Evolutionary conservation across 2,329 filamentous ascomycete species (phyloP), one percentile per base, ranked within the genome.

Genomic region (Exophiala oligosperma): DNA sequence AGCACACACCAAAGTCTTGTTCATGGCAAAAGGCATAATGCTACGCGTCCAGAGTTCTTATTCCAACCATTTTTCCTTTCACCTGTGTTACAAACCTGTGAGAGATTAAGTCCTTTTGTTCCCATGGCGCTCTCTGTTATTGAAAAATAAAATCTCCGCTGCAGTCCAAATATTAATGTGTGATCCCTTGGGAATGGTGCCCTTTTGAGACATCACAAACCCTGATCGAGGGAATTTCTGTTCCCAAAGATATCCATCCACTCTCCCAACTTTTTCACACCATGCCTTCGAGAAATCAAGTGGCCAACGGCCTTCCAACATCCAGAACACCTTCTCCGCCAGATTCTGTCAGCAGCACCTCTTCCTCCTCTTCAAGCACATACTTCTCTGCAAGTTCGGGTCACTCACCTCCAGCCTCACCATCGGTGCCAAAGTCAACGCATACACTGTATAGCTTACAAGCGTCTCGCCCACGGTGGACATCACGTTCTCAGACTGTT

Each of bases 331-430:
- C 57, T 2, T 60, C 61, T 44, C 57, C 61, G 14, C 17, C 54
- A 37, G 57, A 57, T 11, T 63, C 61, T 14, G 32, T 50, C 21
- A 23, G 47, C 12, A 59, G 55, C 51, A 52, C 50, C 6, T 54
- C 54, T 26, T 63, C 50, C 6, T 54, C 54, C 23, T 63, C 61
- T 9, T 58, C 61, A 46, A 58, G 52, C 49, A 63, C 58, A n/a
- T 55, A 43, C 40, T 17, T 49, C 49, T 57, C 54, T 6, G 14
- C 50, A 17, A 52, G 12, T 21, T 48, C 58, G 50, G 38, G 43
- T 43, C 52, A 49, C 23, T 52, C 61, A 44, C 32, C 51, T 11
- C 55, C 46, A 28, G 23, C 52, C 23, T 52, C 56, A 12, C 28
- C 41, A 26, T 35, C 44, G 7, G 21, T 32, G n/a, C 14, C 40